Percentiles rank a stretch among this genome's conserved stretches.
These are phyloP conservation scores for Canavalia ensiformis DNA, from an alignment of 306 rosid species.

Conservation along the genomic window DNA sequence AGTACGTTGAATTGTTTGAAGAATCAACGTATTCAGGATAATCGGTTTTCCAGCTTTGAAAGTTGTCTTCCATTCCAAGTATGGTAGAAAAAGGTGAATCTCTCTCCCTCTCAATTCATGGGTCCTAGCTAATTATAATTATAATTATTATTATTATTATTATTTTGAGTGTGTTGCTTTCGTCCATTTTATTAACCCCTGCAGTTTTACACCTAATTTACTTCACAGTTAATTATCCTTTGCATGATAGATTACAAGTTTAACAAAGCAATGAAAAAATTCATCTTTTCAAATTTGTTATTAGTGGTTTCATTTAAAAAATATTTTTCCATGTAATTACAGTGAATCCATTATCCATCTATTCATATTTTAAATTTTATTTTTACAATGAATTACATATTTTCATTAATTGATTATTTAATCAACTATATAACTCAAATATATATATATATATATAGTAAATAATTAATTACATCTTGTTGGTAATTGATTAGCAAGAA, in stretches of 20 bases:
- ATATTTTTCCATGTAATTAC: too few species aligned
- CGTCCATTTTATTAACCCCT: not conserved
- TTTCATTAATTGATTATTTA: too few species aligned
- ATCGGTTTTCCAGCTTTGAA: not conserved
- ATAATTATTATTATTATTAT: not conserved
- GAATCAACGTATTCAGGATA: not conserved
- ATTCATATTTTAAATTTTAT: too few species aligned
- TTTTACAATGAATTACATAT: too few species aligned
- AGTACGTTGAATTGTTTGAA: not conserved
- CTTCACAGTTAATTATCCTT: not conserved
- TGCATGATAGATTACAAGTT: not conserved
- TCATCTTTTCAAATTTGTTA: too few species aligned
- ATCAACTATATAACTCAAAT: too few species aligned
- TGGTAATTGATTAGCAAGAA: too few species aligned
- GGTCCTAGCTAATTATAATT: not conserved
- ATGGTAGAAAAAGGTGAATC: not conserved
- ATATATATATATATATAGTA: too few species aligned
- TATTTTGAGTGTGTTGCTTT: not conserved
- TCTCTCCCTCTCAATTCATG: slow-evolving; percentile 34
- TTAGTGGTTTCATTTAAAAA: too few species aligned
- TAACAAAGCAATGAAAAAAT: not conserved
- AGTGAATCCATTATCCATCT: too few species aligned
- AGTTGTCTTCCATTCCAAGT: too few species aligned
- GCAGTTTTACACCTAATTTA: not conserved
- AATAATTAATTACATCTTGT: too few species aligned